A percentile compares a stretch with the other conserved stretches of the same genome.
Evolutionary conservation across 2,329 filamentous ascomycete species (phyloP).

Genomic region (Nigrograna mackinnonii): DNA sequence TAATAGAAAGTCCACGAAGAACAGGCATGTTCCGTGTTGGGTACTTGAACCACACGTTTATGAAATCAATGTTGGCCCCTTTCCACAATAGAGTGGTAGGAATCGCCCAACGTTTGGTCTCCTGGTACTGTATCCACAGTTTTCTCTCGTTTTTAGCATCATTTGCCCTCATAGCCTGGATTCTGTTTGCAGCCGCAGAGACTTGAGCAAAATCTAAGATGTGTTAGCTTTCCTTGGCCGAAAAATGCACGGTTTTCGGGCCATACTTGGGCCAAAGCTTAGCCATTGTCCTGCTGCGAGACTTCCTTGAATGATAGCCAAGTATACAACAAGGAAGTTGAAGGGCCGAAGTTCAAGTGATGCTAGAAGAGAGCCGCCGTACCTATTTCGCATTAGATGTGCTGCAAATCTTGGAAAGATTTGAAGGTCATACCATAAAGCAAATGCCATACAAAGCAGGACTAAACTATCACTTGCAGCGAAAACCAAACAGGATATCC

Average conservation of each 20-base stretch:
- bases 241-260: conserved; percentile 3
- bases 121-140: conserved; percentile 39
- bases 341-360: conserved; percentile 44
- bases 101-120: conserved; percentile 84
- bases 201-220: conserved; percentile 16
- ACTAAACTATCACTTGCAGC: conserved; percentile 68
- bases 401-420: background rate
- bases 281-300: conserved; percentile 24
- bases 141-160: background rate
- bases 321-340: conserved; percentile 54
- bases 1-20: conserved; percentile 58
- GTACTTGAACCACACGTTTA: conserved; percentile 87
- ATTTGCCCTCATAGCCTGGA: conserved; percentile 63
- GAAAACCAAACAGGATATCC: conserved; percentile 64
- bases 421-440: conserved; percentile 50
- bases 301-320: conserved; percentile 46
- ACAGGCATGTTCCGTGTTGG: conserved; percentile 87
- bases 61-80: conserved; percentile 69
- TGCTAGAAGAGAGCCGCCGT: conserved; percentile 28
- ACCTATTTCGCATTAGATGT: conserved; percentile 9
- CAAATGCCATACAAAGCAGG: conserved; percentile 62
- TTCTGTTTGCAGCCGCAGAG: conserved; percentile 19
- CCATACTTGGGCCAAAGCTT: conserved; percentile 45
- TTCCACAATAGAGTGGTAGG: conserved; percentile 83
- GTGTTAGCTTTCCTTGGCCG: conserved; percentile 1